Conservation (phyloP, 2,329 filamentous ascomycete genomes). For the Penicillium digitatum region DNA sequence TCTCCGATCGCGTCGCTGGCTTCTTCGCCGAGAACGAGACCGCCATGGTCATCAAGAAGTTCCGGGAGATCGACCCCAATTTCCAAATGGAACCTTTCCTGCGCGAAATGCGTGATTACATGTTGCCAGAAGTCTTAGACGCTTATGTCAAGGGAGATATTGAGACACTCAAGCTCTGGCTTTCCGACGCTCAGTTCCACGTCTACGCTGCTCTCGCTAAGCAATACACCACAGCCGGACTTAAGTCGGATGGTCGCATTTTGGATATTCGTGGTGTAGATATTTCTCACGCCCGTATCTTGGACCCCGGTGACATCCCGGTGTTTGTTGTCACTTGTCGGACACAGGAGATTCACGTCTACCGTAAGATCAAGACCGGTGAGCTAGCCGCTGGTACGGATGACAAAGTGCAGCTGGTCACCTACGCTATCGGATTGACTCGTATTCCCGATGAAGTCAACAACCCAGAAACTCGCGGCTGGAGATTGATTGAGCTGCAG, state of each 20-base stretch:
- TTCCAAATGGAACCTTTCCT: constrained; percentile 96
- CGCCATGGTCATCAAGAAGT: constrained; percentile 95
- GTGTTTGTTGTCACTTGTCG: constrained; percentile 97
- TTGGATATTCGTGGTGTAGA: constrained; percentile 94
- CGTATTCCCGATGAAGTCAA: constrained; percentile 90
- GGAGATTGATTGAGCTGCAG: constrained; percentile 96
- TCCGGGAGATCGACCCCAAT: constrained; percentile 88
- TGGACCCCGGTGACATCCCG: constrained; percentile 56
- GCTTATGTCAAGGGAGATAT: constrained; percentile 96
- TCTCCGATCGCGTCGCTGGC: constrained; percentile 85
- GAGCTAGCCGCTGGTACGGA: constrained; percentile 96
- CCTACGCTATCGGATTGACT: constrained; percentile 95
- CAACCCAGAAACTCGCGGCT: constrained; percentile 94
- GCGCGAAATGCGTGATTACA: constrained; percentile 94
- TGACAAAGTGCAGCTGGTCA: constrained; percentile 96
- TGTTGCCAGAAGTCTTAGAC: constrained; percentile 92
- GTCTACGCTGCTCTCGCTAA: constrained; percentile 96
- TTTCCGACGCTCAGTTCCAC: constrained; percentile 91
- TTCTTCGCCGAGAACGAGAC: constrained; percentile 99
- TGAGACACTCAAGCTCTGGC: constrained; percentile 87
- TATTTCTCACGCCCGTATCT: constrained; percentile 49
- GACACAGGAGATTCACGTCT: constrained; percentile 97
- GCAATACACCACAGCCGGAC: constrained; percentile 87
- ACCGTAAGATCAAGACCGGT: constrained; percentile 83
- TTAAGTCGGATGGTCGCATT: constrained; percentile 92